These are phyloP conservation scores for Thielaviopsis populi DNA, from an alignment of 2,329 filamentous ascomycete species.

Conservation along the genomic window DNA sequence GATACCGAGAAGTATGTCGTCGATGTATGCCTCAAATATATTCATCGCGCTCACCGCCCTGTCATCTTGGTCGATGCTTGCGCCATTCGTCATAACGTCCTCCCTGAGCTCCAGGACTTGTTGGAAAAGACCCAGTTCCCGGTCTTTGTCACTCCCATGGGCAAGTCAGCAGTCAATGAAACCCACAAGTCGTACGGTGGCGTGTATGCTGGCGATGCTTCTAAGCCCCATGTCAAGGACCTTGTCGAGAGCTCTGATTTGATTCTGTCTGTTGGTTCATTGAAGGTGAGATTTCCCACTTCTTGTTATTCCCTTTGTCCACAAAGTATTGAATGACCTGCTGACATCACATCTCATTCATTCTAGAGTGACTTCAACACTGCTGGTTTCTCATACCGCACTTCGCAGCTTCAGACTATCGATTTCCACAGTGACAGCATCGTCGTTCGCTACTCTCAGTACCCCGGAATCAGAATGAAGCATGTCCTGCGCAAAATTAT, in stretches of 20 bases:
- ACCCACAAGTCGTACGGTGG: conserved; percentile 61
- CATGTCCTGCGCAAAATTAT: conserved; percentile 61
- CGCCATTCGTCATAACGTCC: conserved; percentile 58
- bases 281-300: conserved; percentile 28
- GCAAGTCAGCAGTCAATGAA: conserved; percentile 72
- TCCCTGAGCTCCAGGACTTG: conserved; percentile 57
- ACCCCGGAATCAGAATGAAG: conserved; percentile 62
- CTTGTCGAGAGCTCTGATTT: conserved; percentile 55
- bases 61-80: conserved; percentile 73
- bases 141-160: conserved; percentile 81
- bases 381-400: conserved; percentile 65
- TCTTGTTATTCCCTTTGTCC: background rate
- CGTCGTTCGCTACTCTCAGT: conserved; percentile 62
- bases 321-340: background rate
- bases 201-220: conserved; percentile 71
- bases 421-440: conserved; percentile 65
- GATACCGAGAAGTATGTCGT: conserved; percentile 74
- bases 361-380: conserved; percentile 63
- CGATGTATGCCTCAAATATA: conserved; percentile 56
- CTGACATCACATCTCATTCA: background rate
- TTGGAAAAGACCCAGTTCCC: conserved; percentile 60
- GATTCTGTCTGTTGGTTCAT: conserved; percentile 52
- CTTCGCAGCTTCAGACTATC: conserved; percentile 62
- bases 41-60: conserved; percentile 58
- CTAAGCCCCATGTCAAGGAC: conserved; percentile 45